Percentiles rank a stretch among this genome's conserved stretches.
Evolutionary conservation across 345 rosid genomes (phyloP).

Genomic region (Camelina laxa): DNA sequence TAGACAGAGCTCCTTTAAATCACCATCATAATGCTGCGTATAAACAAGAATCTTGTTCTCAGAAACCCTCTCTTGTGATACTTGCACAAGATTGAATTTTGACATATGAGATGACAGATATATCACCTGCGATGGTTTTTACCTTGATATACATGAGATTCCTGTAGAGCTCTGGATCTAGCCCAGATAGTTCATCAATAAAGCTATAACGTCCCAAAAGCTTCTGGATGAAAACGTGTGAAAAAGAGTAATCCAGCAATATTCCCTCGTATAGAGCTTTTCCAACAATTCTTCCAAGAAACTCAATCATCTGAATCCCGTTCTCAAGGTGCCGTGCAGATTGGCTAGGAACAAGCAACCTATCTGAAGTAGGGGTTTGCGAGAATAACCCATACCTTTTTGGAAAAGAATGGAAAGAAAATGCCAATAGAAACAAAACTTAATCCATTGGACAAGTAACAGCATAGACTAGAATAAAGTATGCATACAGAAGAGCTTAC

Average conservation of each 20-base stretch:
- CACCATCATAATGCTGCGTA: conserved; percentile 86
- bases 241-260: conserved; percentile 88
- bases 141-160: conserved; percentile 97
- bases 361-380: conserved; percentile 83
- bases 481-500: conserved; percentile 57
- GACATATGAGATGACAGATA: conserved; percentile 14
- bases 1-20: conserved; percentile 78
- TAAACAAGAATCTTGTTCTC: conserved; percentile 25
- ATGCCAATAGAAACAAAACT: conserved; percentile 12
- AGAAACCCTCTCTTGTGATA: conserved; percentile 27
- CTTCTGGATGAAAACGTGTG: conserved; percentile 91
- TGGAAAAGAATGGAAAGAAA: conserved; percentile 27
- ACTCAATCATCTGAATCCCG: conserved; percentile 92
- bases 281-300: conserved; percentile 97
- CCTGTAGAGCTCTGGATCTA: conserved; percentile 93
- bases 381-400: conserved; percentile 85
- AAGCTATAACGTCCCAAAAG: conserved; percentile 96
- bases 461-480: conserved; percentile 19
- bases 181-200: conserved; percentile 93
- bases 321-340: conserved; percentile 86
- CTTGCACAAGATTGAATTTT: conserved; percentile 25
- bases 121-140: conserved; percentile 44
- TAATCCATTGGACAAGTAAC: conserved; percentile 28
- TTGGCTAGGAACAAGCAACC: conserved; percentile 85
- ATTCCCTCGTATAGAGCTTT: conserved; percentile 98